These are phyloP conservation scores for Xylariaceae sp. DNA, from an alignment of 2,329 filamentous ascomycete species.

Conservation along the genomic window DNA sequence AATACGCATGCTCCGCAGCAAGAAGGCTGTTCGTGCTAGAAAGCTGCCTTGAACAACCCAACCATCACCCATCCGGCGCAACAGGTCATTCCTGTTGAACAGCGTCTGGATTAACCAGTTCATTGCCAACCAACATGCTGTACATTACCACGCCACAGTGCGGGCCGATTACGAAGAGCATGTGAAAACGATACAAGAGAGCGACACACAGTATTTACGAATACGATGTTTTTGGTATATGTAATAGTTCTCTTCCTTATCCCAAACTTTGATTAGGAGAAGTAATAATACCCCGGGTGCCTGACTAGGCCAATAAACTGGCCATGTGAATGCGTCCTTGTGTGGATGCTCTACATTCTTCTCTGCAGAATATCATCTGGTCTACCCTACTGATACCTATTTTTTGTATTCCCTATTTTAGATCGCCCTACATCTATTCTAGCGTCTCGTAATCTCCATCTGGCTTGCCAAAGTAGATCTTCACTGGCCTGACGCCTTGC, in stretches of 20 bases:
- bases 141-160: conserved; percentile 21
- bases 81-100: no score
- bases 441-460: conserved; percentile 58
- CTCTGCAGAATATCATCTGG: no score
- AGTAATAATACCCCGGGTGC: no score
- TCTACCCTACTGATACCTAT: background rate
- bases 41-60: background rate
- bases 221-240: conserved; percentile 29
- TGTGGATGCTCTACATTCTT: no score
- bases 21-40: conserved; percentile 65
- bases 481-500: conserved; percentile 88
- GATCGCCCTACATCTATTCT: conserved; percentile 11
- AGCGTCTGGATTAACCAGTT: conserved; percentile 32
- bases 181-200: conserved; percentile 19
- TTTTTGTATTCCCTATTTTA: background rate
- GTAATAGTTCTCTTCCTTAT: conserved; percentile 26
- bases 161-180: conserved; percentile 5
- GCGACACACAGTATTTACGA: conserved; percentile 18
- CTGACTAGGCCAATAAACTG: background rate
- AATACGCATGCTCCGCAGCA: conserved; percentile 64
- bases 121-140: conserved; percentile 22
- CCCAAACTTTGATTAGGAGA: conserved; percentile 2
- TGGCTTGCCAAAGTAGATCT: conserved; percentile 90
- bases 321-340: background rate
- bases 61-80: conserved; percentile 6